phyloP scores from a whole-genome alignment of 768 basidiomycete species.

The Kwoniella sp. region DNA sequence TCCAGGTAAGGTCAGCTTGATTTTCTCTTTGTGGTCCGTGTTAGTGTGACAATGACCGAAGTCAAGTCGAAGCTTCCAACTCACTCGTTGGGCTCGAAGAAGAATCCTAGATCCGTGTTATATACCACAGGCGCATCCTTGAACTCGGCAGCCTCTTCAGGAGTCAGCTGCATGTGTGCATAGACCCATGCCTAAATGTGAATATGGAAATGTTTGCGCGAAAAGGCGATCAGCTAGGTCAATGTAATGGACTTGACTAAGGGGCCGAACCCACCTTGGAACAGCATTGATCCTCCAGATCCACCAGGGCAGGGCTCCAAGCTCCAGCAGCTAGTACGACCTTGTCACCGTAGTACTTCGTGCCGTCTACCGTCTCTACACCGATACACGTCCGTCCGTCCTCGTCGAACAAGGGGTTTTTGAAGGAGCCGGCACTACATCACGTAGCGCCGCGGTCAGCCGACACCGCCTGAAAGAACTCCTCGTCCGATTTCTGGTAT shows the following conservation, averaged over 20 bases:
- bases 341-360: slow-evolving; percentile 33
- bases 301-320: slow-evolving; percentile 40
- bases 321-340: slow-evolving; percentile 48
- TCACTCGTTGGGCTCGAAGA: slow-evolving; percentile 43
- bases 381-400: slow-evolving; percentile 37
- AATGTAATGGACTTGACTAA: neutral
- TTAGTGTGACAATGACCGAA: slow-evolving; percentile 1
- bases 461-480: neutral
- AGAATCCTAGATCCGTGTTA: slow-evolving; percentile 49
- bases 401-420: slow-evolving; percentile 29
- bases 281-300: slow-evolving; percentile 46
- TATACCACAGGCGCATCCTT: slow-evolving; percentile 42
- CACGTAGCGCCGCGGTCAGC: neutral
- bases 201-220: neutral
- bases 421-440: slow-evolving; percentile 38
- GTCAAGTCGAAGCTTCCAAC: neutral
- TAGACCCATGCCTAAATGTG: slow-evolving; percentile 37
- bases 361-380: slow-evolving; percentile 38
- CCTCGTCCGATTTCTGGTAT: neutral
- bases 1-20: neutral
- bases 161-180: slow-evolving; percentile 44
- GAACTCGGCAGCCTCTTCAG: slow-evolving; percentile 34
- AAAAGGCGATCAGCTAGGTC: neutral
- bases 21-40: too few species aligned
- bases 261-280: slow-evolving; percentile 32